These are phyloP conservation scores for Trypanosoma melophagium DNA, from an alignment of 208 protist genomes.

Conservation along the genomic window DNA sequence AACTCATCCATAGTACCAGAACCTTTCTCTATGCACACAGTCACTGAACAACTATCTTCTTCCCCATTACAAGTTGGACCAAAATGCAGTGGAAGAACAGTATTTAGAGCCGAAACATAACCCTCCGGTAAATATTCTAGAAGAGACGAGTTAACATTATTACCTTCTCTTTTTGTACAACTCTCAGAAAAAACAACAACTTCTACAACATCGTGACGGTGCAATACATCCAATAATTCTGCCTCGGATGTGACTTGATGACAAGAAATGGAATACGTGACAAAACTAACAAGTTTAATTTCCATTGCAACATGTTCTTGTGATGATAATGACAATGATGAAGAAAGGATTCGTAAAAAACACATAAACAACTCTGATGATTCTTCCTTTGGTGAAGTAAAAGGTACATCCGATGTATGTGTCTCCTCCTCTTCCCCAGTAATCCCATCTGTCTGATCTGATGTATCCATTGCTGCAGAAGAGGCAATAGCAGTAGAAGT, in stretches of 20 bases:
- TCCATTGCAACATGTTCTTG: slow-evolving; percentile 19
- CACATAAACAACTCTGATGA: slow-evolving; percentile 72
- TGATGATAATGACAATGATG: neutral
- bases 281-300: slow-evolving; percentile 75
- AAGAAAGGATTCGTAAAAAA: slow-evolving; percentile 34
- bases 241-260: slow-evolving; percentile 42
- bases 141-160: neutral
- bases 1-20: slow-evolving; percentile 37
- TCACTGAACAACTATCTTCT: slow-evolving; percentile 64
- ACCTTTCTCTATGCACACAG: neutral
- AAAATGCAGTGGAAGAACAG: slow-evolving; percentile 61
- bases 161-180: neutral
- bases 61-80: slow-evolving; percentile 71
- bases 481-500: too few species aligned
- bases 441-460: slow-evolving; percentile 4
- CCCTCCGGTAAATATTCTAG: slow-evolving; percentile 41
- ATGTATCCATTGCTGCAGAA: neutral
- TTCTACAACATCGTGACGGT: slow-evolving; percentile 76
- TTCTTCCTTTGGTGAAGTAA: slow-evolving; percentile 18
- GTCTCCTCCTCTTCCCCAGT: slow-evolving; percentile 17
- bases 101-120: slow-evolving; percentile 42
- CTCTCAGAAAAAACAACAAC: slow-evolving; percentile 47
- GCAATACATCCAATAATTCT: slow-evolving; percentile 69
- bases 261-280: slow-evolving; percentile 27
- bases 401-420: neutral